These are phyloP conservation scores for Colletotrichum coccodes DNA, from an alignment of 2,329 filamentous ascomycete species.

Conservation along the genomic window DNA sequence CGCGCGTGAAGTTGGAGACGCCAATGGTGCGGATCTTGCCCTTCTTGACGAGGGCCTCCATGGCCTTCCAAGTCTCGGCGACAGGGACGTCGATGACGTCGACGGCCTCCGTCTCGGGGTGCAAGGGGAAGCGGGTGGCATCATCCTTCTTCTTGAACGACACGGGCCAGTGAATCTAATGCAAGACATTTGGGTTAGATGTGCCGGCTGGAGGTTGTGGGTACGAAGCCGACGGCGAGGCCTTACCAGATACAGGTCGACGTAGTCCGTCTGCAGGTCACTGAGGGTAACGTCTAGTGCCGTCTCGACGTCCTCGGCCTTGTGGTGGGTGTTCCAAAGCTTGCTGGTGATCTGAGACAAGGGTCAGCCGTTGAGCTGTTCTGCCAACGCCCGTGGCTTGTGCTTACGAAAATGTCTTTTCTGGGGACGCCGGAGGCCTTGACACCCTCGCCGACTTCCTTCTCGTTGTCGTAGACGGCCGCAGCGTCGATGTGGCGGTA, in stretches of 20 bases:
- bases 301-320: constrained; percentile 39
- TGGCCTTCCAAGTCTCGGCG: constrained; percentile 69
- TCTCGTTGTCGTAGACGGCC: constrained; percentile 72
- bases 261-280: constrained; percentile 43
- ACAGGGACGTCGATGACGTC: constrained; percentile 46
- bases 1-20: constrained; percentile 66
- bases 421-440: constrained; percentile 56
- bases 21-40: constrained; percentile 68
- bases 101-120: constrained; percentile 58
- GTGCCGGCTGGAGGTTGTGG: not conserved
- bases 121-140: constrained; percentile 51
- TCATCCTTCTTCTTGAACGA: constrained; percentile 56
- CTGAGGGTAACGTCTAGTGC: constrained; percentile 42
- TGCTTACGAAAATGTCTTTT: constrained; percentile 56
- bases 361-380: not conserved
- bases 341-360: constrained; percentile 38
- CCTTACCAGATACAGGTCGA: constrained; percentile 43
- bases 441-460: constrained; percentile 62
- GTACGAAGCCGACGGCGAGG: too few relatives aligned
- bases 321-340: constrained; percentile 47
- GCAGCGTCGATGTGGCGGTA: constrained; percentile 71
- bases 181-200: constrained; percentile 15
- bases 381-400: not conserved
- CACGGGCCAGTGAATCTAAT: constrained; percentile 60
- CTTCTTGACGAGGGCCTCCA: constrained; percentile 66